A percentile compares a stretch with the other conserved stretches of the same genome.
These are phyloP conservation scores for Alternaria brassicae DNA, from an alignment of 2,329 filamentous ascomycete species.

Conservation along the genomic window DNA sequence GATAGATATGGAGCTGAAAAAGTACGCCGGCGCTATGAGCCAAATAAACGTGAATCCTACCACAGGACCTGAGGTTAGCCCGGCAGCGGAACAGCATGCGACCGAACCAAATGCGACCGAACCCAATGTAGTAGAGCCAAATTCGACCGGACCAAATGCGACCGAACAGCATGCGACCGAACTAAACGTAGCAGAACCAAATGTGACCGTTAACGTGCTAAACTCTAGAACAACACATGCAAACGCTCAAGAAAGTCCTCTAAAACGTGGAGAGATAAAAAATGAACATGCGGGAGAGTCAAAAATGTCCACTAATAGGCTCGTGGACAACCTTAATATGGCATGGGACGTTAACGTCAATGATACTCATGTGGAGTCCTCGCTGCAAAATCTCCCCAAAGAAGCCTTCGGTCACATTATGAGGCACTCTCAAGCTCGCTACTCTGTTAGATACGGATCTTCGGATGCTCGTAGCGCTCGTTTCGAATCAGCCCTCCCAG, in stretches of 20 bases:
- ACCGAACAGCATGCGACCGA: neutral
- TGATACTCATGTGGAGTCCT: neutral
- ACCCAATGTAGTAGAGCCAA: neutral
- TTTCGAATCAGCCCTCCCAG: constrained; percentile 16
- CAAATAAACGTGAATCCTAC: no score
- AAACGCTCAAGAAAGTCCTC: neutral
- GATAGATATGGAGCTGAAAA: neutral
- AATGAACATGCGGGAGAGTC: neutral
- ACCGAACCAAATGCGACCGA: neutral
- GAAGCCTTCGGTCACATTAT: constrained; percentile 11
- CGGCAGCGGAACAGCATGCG: no score
- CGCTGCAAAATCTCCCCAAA: constrained; percentile 1
- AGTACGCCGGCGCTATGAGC: no score
- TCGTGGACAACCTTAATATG: constrained; percentile 17
- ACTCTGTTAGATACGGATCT: constrained; percentile 8
- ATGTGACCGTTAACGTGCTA: neutral
- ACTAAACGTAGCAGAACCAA: neutral
- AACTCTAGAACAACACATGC: neutral
- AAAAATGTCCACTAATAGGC: constrained; percentile 3
- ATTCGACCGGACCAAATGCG: neutral
- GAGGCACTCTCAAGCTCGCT: constrained; percentile 3
- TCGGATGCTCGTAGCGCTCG: constrained; percentile 11
- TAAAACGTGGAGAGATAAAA: neutral
- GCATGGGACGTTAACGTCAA: constrained; percentile 9
- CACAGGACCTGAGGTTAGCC: no score